Base-by-base conservation (phyloP, 2,329 filamentous ascomycete genomes). In the Myriosclerotinia duriaeana region DNA sequence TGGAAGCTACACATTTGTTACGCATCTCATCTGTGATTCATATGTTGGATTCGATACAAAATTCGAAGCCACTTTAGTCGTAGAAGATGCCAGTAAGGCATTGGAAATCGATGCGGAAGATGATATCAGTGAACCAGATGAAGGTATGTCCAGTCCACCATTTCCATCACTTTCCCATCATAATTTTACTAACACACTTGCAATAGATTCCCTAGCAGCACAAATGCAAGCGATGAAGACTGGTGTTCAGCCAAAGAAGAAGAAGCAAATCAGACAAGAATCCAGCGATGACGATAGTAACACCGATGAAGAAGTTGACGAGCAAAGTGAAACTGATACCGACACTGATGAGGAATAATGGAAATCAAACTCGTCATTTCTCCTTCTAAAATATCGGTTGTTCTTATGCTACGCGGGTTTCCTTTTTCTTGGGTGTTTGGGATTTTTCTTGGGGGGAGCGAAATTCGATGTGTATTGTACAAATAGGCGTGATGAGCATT, bases 51-150 rank as follows among this genome's bases (percentile, higher is more conserved):
- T 97, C 72, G 96, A 99, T 77, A 90, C 89, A 60, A 95, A 93
- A 83, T 87, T 92, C 83, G 92, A 97, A 75, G 92, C 97, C 38
- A 93, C 91, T 1, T 84, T 99, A 64, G 86, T 90, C 38, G 92
- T 99, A 11, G 93, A 97, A 75, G 93, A 98, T 74, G 89, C 91
- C 44, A 90, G 87, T 78, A 95, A 94, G 80, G 93, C 92, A 6
- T 89, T 86, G 26, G 86, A 89, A 72, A 88, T 96, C 76, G 86
- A 87, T 63, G 90, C 88, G 58, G 93, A 97, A 72, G 95, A 97
- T 74, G 95, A 99, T 67, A 99, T 99, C 72, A 96, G 92, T 76
- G 95, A 99, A 78, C 95, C 96, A 46, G 95, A 98, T 70, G 95
- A 99, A 83, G 95, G 95, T 97, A 84, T 82, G 89, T 82, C 56